phyloP scores from a whole-genome alignment of 2,329 filamentous ascomycete genomes.

The Trichoderma lentiforme region DNA sequence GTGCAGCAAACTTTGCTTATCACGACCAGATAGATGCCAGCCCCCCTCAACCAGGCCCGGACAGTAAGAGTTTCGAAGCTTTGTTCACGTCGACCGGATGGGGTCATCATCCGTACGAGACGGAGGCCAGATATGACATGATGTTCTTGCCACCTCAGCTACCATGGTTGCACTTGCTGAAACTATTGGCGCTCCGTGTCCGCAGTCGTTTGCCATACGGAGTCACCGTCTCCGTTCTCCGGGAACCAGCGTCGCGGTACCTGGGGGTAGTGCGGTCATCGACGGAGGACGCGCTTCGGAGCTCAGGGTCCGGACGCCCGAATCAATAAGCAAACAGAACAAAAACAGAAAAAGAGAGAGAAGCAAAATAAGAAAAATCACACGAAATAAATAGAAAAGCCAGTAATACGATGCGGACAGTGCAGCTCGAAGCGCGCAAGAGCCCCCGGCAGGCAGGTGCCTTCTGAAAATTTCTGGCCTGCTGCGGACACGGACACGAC shows the following conservation, averaged over 20 bases:
- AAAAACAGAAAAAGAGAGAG: not conserved
- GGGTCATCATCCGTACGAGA: slow-evolving; percentile 13
- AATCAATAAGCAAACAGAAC: not conserved
- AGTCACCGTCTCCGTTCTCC: not conserved
- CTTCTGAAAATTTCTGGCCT: slow-evolving; percentile 8
- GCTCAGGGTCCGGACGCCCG: not conserved
- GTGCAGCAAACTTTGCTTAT: not conserved
- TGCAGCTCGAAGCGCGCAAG: not conserved
- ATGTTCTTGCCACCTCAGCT: slow-evolving; percentile 12
- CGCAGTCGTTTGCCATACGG: slow-evolving; percentile 8
- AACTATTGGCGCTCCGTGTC: slow-evolving; percentile 14
- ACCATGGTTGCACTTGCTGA: slow-evolving; percentile 3
- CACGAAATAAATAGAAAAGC: not conserved
- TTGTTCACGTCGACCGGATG: not conserved
- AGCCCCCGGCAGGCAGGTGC: not conserved
- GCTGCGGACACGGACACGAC: slow-evolving; percentile 8
- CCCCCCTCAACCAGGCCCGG: not conserved
- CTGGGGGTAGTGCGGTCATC: not conserved
- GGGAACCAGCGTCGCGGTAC: not conserved
- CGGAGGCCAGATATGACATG: slow-evolving; percentile 1
- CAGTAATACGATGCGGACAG: not conserved
- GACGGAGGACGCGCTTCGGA: not conserved
- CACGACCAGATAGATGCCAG: not conserved
- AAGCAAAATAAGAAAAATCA: not conserved
- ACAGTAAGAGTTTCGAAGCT: not conserved